Evolutionary conservation across 495 filamentous ascomycete species (phyloP).

Genomic region (Parathielavia appendiculata): DNA sequence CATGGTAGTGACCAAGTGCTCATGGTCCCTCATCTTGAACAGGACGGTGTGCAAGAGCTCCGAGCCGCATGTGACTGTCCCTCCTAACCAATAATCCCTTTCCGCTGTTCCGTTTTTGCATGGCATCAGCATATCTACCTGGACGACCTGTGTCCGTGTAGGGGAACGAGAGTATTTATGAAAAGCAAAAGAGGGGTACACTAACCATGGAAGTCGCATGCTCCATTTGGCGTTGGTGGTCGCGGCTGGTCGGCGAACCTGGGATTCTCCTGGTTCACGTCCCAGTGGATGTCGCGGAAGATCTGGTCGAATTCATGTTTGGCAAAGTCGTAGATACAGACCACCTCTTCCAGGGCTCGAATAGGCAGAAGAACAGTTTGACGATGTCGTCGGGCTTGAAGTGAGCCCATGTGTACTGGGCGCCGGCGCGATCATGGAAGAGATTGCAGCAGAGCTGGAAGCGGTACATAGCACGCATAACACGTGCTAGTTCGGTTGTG

Average conservation of each 20-base stretch:
- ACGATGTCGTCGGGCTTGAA: background rate
- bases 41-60: background rate
- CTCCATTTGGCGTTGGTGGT: background rate
- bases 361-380: background rate
- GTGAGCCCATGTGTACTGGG: background rate
- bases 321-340: background rate
- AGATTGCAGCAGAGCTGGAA: conserved; percentile 9
- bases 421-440: background rate
- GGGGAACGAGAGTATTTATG: background rate
- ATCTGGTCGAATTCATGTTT: background rate
- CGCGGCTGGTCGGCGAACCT: background rate
- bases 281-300: background rate
- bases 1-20: conserved; percentile 4
- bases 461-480: conserved; percentile 2
- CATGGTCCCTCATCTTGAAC: background rate
- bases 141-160: background rate
- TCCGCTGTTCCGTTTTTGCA: background rate
- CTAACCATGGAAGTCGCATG: background rate
- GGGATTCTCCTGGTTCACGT: background rate
- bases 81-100: background rate
- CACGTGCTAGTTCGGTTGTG: background rate
- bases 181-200: background rate
- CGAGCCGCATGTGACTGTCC: background rate
- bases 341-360: conserved; percentile 4
- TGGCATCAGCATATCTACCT: background rate